Evolutionary conservation across 108 stramenopile species (phyloP).

Genomic region (Nitzschia putrida): DNA sequence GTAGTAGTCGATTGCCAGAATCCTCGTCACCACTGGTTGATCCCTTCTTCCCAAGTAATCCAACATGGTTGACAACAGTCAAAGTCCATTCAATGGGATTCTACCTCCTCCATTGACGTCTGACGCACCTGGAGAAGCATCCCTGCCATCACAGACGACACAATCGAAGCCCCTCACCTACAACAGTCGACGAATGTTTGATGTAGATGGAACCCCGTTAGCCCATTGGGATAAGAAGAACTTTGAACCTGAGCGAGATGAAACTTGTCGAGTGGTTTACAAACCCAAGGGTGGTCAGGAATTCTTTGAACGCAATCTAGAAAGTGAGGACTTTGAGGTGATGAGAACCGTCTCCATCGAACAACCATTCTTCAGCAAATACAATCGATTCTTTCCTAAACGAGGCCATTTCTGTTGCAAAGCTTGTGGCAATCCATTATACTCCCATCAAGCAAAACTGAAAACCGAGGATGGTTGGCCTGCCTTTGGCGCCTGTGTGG

Average conservation of each 20-base stretch:
- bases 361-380: constrained; percentile 37
- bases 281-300: constrained; percentile 29
- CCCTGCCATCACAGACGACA: too few relatives aligned
- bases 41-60: too few relatives aligned
- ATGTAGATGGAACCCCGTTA: constrained; percentile 26
- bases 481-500: constrained; percentile 35
- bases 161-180: too few relatives aligned
- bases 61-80: too few relatives aligned
- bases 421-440: constrained; percentile 36
- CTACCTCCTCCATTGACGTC: too few relatives aligned
- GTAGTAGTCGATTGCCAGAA: too few relatives aligned
- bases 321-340: constrained; percentile 24
- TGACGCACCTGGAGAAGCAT: too few relatives aligned
- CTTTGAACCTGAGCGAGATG: constrained; percentile 33
- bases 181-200: constrained; percentile 24
- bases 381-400: constrained; percentile 35
- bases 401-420: constrained; percentile 35
- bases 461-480: constrained; percentile 33
- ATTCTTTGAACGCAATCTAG: constrained; percentile 21
- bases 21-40: too few relatives aligned
- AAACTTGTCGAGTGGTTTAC: constrained; percentile 30
- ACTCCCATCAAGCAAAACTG: constrained; percentile 31
- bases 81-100: too few relatives aligned
- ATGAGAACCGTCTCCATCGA: constrained; percentile 19
- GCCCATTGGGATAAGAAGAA: constrained; percentile 28